These are phyloP conservation scores for Naganishia friedmannii DNA, from an alignment of 768 basidiomycete genomes.

Conservation along the genomic window DNA sequence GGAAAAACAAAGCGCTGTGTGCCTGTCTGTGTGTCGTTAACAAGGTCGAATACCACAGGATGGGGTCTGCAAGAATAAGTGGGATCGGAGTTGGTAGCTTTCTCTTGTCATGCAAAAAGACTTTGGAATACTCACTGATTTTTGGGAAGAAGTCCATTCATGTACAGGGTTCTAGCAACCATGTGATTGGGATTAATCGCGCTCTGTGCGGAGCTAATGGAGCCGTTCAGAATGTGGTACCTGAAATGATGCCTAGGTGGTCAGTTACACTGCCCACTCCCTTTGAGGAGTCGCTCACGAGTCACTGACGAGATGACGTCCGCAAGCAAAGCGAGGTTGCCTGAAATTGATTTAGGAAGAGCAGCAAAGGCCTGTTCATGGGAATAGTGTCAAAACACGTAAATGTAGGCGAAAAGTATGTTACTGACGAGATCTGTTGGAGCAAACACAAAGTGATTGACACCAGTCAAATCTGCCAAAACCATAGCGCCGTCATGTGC, in stretches of 20 bases:
- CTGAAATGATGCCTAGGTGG: neutral
- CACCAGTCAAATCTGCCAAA: conserved; percentile 49
- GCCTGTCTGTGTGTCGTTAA: conserved; percentile 6
- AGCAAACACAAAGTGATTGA: conserved; percentile 38
- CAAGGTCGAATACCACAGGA: conserved; percentile 40
- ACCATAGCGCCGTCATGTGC: conserved; percentile 54
- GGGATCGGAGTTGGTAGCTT: no score
- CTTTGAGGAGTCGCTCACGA: no score
- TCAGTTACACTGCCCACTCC: no score
- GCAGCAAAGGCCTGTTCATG: conserved; percentile 52
- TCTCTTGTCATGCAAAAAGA: no score
- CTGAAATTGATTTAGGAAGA: conserved; percentile 51
- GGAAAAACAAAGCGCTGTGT: conserved; percentile 50
- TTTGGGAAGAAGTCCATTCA: conserved; percentile 33
- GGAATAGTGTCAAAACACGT: no score
- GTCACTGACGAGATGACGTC: conserved; percentile 54
- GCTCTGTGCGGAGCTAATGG: conserved; percentile 55
- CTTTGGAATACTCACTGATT: conserved; percentile 2
- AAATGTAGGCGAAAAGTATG: no score
- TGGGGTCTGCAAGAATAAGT: neutral
- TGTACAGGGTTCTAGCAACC: conserved; percentile 65
- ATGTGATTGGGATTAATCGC: conserved; percentile 61
- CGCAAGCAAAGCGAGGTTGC: conserved; percentile 54
- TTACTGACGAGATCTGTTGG: conserved; percentile 36
- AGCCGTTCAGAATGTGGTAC: conserved; percentile 63